Evolutionary conservation across 257 asterid species (phyloP).

Genomic region (Knoxia roxburghii): DNA sequence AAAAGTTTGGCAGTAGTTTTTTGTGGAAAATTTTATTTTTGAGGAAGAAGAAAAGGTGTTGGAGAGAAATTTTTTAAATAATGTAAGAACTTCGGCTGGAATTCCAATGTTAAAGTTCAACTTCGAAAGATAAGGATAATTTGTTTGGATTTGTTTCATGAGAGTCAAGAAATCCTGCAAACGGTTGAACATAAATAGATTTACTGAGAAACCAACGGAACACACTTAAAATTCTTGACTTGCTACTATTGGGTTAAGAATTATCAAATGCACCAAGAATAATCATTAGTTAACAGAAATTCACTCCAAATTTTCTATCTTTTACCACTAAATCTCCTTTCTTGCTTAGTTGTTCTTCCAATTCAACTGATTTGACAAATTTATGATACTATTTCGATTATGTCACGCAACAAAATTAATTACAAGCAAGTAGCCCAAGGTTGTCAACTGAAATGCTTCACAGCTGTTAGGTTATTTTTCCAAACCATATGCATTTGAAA

Average conservation of each 20-base stretch:
- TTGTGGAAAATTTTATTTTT: not conserved
- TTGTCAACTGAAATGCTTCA: not conserved
- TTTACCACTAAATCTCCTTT: too few relatives aligned
- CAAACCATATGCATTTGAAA: not conserved
- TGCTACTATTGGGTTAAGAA: not conserved
- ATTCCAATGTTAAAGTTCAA: too few relatives aligned
- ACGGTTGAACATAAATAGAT: too few relatives aligned
- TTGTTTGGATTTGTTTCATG: too few relatives aligned
- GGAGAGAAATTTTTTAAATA: too few relatives aligned
- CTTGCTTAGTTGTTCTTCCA: not conserved
- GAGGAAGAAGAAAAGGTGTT: too few relatives aligned
- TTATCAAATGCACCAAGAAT: not conserved
- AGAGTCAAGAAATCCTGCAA: too few relatives aligned
- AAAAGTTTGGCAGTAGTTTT: not conserved
- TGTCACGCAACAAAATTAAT: not conserved
- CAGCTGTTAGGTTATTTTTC: not conserved
- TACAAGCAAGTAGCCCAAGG: not conserved
- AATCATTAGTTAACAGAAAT: not conserved
- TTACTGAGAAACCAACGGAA: too few relatives aligned
- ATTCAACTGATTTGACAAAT: not conserved
- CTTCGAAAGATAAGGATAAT: too few relatives aligned
- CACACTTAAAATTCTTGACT: not conserved
- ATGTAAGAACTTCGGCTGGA: too few relatives aligned
- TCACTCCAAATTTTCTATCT: not conserved
- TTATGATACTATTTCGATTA: too few relatives aligned